phyloP scores from a whole-genome alignment of 805 yeast species.

The Blastobotrys terrestris region DNA sequence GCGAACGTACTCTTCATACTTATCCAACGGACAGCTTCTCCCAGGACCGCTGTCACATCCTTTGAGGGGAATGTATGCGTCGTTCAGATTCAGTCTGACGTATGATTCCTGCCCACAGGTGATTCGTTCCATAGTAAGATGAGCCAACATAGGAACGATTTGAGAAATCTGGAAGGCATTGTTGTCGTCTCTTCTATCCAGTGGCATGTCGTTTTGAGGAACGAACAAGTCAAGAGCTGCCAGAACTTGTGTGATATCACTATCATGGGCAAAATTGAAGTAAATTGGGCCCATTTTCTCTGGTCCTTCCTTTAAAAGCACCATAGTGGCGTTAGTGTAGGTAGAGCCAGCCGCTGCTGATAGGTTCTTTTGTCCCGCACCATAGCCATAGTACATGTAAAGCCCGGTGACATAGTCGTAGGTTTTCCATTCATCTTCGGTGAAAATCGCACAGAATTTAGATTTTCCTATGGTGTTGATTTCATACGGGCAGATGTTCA shows the following conservation, averaged over 20 bases:
- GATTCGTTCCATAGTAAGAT: conserved; percentile 27
- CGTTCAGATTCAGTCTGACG: conserved; percentile 46
- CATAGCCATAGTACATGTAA: conserved; percentile 40
- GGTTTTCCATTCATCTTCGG: conserved; percentile 42
- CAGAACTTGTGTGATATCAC: background rate
- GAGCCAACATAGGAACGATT: conserved; percentile 27
- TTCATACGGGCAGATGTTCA: conserved; percentile 46
- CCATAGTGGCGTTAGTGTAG: conserved; percentile 42
- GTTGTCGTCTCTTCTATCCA: conserved; percentile 37
- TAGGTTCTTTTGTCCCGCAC: conserved; percentile 40
- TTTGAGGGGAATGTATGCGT: conserved; percentile 48
- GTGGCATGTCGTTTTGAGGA: conserved; percentile 5
- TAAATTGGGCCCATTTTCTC: conserved; percentile 7
- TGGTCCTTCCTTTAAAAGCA: conserved; percentile 37
- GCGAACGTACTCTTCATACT: conserved; percentile 20
- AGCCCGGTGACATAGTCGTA: conserved; percentile 40
- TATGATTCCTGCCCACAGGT: conserved; percentile 28
- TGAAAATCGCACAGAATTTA: conserved; percentile 34
- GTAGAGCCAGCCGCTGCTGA: conserved; percentile 40
- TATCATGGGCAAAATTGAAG: conserved; percentile 5
- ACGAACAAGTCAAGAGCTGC: conserved; percentile 1
- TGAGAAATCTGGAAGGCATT: conserved; percentile 33
- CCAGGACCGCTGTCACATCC: conserved; percentile 50
- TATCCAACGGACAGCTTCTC: conserved; percentile 38
- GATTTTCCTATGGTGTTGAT: conserved; percentile 41